phyloP scores from a whole-genome alignment of 2,329 filamentous ascomycete species.

The Fusarium pseudocircinatum region DNA sequence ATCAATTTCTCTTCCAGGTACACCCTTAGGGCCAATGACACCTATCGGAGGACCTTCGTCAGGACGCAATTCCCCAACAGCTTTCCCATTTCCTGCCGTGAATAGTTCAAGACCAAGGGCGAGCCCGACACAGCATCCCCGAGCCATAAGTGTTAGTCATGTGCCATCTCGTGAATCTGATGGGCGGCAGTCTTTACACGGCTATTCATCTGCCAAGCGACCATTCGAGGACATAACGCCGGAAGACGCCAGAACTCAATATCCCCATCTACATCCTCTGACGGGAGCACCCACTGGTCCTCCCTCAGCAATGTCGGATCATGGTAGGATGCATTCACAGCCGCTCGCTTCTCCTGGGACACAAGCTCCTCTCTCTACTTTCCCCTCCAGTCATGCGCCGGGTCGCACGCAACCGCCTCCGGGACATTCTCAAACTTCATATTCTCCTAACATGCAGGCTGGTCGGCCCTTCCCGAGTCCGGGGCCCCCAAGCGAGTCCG shows the following conservation, averaged over 20 bases:
- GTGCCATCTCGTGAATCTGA: constrained; percentile 39
- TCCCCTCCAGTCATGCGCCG: constrained; percentile 33
- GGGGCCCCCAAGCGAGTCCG: constrained; percentile 34
- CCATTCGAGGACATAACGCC: constrained; percentile 44
- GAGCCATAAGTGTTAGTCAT: constrained; percentile 45
- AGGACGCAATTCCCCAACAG: constrained; percentile 46
- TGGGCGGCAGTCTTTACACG: constrained; percentile 31
- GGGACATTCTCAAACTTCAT: constrained; percentile 31
- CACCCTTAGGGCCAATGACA: constrained; percentile 43
- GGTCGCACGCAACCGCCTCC: constrained; percentile 28
- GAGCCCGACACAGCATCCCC: constrained; percentile 46
- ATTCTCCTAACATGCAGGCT: constrained; percentile 31
- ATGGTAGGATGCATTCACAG: constrained; percentile 51
- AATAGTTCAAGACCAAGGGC: constrained; percentile 44
- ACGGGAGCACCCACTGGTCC: constrained; percentile 37
- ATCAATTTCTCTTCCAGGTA: constrained; percentile 48
- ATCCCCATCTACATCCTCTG: constrained; percentile 40
- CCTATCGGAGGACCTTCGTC: constrained; percentile 45
- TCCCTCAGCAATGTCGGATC: constrained; percentile 37
- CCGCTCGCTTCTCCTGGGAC: constrained; percentile 42
- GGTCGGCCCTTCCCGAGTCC: constrained; percentile 37
- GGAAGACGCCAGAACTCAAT: constrained; percentile 42
- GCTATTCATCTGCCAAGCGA: constrained; percentile 46
- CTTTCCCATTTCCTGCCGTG: constrained; percentile 46
- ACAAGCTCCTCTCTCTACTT: constrained; percentile 38